These are phyloP conservation scores for Phyllosticta citribraziliensis DNA, from an alignment of 2,329 filamentous ascomycete species.

Conservation along the genomic window DNA sequence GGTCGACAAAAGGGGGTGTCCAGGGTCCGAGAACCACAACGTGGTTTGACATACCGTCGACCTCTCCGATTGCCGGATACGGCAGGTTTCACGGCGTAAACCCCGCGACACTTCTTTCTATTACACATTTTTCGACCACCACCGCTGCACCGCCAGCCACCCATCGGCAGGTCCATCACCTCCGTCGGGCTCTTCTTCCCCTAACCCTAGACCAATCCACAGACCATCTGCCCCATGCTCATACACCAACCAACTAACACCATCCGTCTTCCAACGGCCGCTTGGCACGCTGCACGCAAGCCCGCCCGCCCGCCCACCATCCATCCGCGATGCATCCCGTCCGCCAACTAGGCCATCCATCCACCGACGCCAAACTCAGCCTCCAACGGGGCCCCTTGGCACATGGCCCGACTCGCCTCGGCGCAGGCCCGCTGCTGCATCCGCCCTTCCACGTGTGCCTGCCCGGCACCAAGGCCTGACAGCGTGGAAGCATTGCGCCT, in stretches of 20 bases:
- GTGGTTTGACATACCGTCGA: background rate
- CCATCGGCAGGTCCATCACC: background rate
- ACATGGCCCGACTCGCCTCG: background rate
- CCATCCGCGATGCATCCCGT: background rate
- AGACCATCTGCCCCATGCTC: background rate
- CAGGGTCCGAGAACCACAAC: background rate
- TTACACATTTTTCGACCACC: background rate
- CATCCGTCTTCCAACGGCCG: background rate
- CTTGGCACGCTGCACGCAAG: background rate
- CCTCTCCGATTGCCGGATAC: background rate
- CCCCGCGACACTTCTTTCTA: background rate
- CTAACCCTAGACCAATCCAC: background rate
- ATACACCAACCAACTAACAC: background rate
- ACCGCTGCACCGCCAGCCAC: background rate
- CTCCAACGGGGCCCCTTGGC: background rate
- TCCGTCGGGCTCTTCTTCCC: background rate
- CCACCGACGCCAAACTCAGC: background rate
- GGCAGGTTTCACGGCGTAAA: background rate
- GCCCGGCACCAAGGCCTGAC: no score
- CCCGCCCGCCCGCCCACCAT: no score
- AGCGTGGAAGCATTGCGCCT: no score
- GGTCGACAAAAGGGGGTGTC: background rate
- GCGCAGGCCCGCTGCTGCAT: background rate
- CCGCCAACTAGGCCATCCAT: background rate
- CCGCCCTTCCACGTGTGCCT: background rate